These are phyloP conservation scores for Stellera chamaejasme DNA, from an alignment of 345 rosid species.

Conservation along the genomic window DNA sequence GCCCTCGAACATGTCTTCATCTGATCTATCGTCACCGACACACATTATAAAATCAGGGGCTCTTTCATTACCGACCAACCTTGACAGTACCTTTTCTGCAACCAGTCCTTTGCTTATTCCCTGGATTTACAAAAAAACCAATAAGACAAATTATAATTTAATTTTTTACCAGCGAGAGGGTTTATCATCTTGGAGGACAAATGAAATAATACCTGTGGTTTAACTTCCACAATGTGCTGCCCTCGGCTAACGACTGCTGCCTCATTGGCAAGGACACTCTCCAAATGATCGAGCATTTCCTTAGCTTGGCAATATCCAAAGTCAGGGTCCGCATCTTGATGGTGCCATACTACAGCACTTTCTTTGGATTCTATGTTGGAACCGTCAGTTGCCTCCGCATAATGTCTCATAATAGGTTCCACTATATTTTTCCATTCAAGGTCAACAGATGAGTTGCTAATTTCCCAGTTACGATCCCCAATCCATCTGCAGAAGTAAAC, in stretches of 20 bases:
- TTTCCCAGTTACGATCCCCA: constrained; percentile 60
- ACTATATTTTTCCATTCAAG: constrained; percentile 71
- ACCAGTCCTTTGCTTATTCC: constrained; percentile 85
- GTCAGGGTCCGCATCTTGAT: constrained; percentile 93
- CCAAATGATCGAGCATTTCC: constrained; percentile 77
- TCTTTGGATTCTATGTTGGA: constrained; percentile 73
- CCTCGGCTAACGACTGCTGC: constrained; percentile 84
- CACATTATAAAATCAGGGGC: constrained; percentile 84
- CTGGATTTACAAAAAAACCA: constrained; percentile 24
- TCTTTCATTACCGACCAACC: constrained; percentile 39
- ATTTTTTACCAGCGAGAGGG: too few relatives aligned
- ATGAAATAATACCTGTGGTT: constrained; percentile 56
- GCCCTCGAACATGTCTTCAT: constrained; percentile 92
- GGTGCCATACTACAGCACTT: constrained; percentile 89
- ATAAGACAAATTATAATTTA: not conserved
- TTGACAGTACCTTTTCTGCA: constrained; percentile 51
- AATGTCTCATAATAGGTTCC: constrained; percentile 74
- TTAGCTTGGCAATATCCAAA: constrained; percentile 92
- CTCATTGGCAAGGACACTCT: constrained; percentile 77
- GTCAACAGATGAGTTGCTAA: constrained; percentile 41
- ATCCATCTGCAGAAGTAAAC: constrained; percentile 38
- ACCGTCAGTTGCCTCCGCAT: constrained; percentile 85
- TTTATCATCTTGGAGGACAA: not conserved
- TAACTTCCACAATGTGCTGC: constrained; percentile 85
- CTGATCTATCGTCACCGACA: constrained; percentile 85